Percentiles rank a stretch among this genome's conserved stretches.
Conservation (phyloP, 306 rosid genomes). For the Cicer cuneatum region DNA sequence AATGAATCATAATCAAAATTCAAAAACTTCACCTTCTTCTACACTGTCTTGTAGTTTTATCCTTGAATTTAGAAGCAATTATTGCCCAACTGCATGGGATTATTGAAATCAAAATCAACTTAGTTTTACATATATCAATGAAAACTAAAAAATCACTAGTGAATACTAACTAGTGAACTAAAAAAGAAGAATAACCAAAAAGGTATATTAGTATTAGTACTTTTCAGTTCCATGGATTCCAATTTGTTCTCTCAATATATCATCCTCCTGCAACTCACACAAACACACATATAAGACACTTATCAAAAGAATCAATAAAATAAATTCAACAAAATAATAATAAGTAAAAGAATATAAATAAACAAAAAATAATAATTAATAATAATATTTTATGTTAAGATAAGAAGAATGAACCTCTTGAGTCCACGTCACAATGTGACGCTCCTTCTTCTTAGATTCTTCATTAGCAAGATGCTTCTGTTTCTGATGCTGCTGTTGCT, state of each 20-base stretch:
- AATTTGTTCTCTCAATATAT: slow-evolving; percentile 83
- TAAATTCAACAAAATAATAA: slow-evolving; percentile 2
- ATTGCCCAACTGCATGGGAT: slow-evolving; percentile 78
- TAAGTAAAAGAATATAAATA: slow-evolving; percentile 24
- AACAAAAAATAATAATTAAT: not conserved
- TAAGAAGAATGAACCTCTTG: slow-evolving; percentile 76
- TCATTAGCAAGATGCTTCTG: slow-evolving; percentile 54
- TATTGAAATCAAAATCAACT: slow-evolving; percentile 41
- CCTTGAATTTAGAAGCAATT: slow-evolving; percentile 96
- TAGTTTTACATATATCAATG: slow-evolving; percentile 26
- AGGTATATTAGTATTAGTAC: slow-evolving; percentile 51
- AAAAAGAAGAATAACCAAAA: slow-evolving; percentile 40
- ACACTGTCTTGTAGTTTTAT: slow-evolving; percentile 98
- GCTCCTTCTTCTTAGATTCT: slow-evolving; percentile 98
- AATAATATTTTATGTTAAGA: not conserved
- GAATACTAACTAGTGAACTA: not conserved
- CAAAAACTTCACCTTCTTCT: slow-evolving; percentile 77
- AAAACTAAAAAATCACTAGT: slow-evolving; percentile 12
- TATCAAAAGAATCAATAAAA: not conserved
- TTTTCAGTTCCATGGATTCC: slow-evolving; percentile 89
- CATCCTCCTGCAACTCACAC: slow-evolving; percentile 90
- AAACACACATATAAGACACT: slow-evolving; percentile 35
- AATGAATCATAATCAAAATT: slow-evolving; percentile 43
- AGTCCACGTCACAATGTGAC: slow-evolving; percentile 96
- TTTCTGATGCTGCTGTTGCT: slow-evolving; percentile 52